Evolutionary conservation across 1,139 yeast species (phyloP).

Genomic region (Nakaseomyces bracarensis): DNA sequence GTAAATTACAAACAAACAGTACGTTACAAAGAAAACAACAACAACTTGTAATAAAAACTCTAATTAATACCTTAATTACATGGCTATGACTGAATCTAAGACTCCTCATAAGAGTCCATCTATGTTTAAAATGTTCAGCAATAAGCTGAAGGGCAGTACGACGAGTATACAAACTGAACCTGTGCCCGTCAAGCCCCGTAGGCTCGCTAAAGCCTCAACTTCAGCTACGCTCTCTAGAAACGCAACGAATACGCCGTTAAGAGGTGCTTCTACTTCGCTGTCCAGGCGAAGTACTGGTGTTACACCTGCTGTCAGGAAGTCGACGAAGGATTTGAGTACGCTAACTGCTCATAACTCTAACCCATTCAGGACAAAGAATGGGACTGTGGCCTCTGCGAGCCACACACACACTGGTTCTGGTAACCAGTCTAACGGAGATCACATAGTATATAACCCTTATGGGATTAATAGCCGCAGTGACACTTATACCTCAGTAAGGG

Average conservation of each 20-base stretch:
- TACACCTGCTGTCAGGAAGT: conserved; percentile 12
- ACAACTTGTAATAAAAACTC: too few relatives aligned
- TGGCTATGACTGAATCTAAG: conserved; percentile 1
- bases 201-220: neutral
- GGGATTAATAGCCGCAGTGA: conserved; percentile 24
- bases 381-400: conserved; percentile 1
- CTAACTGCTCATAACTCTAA: conserved; percentile 23
- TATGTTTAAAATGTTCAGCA: conserved; percentile 18
- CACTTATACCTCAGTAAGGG: neutral
- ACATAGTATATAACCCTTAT: conserved; percentile 30
- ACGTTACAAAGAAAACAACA: neutral
- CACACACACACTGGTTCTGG: conserved; percentile 1
- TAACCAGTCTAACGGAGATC: conserved; percentile 7
- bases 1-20: too few relatives aligned
- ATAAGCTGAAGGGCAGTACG: conserved; percentile 11
- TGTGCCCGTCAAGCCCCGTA: neutral
- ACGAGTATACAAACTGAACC: neutral
- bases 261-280: neutral
- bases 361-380: conserved; percentile 16
- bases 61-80: too few relatives aligned
- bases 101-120: conserved; percentile 8
- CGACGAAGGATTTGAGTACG: conserved; percentile 18
- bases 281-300: conserved; percentile 8
- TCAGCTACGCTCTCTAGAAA: neutral
- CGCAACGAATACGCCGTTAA: neutral